Percentiles rank a stretch among this genome's conserved stretches.
Evolutionary conservation across 305 asterid species (phyloP).

Genomic region (Fraxinus angustifolia): DNA sequence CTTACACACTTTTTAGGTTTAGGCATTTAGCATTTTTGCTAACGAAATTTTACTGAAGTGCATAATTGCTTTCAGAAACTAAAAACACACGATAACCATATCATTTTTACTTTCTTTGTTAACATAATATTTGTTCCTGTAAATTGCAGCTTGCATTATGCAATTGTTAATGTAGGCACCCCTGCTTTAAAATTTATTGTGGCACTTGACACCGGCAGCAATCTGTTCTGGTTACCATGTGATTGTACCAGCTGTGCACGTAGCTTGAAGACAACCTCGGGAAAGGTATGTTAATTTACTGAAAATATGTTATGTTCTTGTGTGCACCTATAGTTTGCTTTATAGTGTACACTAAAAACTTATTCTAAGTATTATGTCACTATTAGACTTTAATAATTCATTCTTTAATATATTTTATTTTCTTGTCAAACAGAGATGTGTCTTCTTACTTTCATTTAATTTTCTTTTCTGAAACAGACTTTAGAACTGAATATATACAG

Average conservation of each 20-base stretch:
- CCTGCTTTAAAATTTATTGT: conserved; percentile 66
- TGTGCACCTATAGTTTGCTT: neutral
- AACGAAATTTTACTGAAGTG: neutral
- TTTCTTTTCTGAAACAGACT: conserved; percentile 38
- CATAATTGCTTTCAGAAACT: neutral
- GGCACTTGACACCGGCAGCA: conserved; percentile 99
- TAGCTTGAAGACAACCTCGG: conserved; percentile 35
- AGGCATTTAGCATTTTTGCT: neutral
- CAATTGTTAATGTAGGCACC: conserved; percentile 70
- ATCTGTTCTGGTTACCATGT: conserved; percentile 96
- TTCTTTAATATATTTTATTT: neutral
- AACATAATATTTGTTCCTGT: neutral
- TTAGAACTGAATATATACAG: conserved; percentile 64
- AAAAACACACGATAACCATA: neutral
- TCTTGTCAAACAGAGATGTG: neutral
- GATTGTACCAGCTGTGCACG: conserved; percentile 59
- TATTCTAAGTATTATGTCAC: neutral
- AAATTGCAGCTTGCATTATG: conserved; percentile 80
- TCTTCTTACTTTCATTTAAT: conserved; percentile 5
- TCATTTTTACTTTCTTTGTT: neutral
- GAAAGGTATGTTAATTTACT: conserved; percentile 32
- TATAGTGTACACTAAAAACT: neutral
- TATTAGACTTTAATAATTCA: neutral
- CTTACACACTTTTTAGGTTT: too few relatives aligned
- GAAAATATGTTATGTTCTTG: neutral